These are phyloP conservation scores for Heliamphora exappendiculata DNA, from an alignment of 148 eudicot species.

Conservation along the genomic window DNA sequence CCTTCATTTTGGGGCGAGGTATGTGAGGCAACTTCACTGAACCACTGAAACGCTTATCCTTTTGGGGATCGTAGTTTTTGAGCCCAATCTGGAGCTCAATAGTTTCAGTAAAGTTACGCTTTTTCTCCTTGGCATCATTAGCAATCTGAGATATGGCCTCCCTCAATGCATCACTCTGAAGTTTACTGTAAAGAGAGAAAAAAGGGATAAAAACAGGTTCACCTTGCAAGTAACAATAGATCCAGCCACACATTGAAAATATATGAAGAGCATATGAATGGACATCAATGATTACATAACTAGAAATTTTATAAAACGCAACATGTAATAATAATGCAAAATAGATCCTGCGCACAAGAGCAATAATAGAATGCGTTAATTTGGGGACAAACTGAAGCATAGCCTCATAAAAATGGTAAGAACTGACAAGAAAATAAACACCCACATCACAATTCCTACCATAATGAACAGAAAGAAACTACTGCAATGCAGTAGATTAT, in stretches of 20 bases:
- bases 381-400: neutral
- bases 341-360: neutral
- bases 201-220: neutral
- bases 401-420: neutral
- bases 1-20: conserved; percentile 80
- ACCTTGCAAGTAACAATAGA: neutral
- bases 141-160: conserved; percentile 43
- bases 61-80: conserved; percentile 81
- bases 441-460: neutral
- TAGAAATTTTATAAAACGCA: neutral
- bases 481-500: neutral
- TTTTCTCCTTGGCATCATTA: conserved; percentile 43
- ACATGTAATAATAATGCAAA: neutral
- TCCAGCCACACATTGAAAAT: neutral
- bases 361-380: too few species aligned
- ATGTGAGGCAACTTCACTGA: conserved; percentile 76
- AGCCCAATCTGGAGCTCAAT: conserved; percentile 82
- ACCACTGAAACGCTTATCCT: conserved; percentile 92
- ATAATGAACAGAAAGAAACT: neutral
- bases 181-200: conserved; percentile 40
- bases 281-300: neutral
- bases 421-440: neutral
- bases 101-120: conserved; percentile 54
- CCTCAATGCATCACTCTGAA: conserved; percentile 52
- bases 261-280: neutral